Percentiles rank a stretch among this genome's conserved stretches.
Evolutionary conservation across 306 rosid species (phyloP).

Genomic region (Malus domestica): ASM211411v1 NC_041801.1:4062501-4063000

Average conservation of each 20-base stretch:
- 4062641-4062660: constrained; percentile 22
- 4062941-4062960: no score
- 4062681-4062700: neutral
- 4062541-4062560: constrained; percentile 8
- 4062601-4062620: constrained; percentile 15
- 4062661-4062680: constrained; percentile 12
- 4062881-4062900: no score
- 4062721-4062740: constrained; percentile 27
- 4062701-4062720: constrained; percentile 10
- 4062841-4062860: no score
- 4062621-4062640: constrained; percentile 17
- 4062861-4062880: no score
- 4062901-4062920: no score
- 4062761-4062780: constrained; percentile 11
- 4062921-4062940: no score
- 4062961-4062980: neutral
- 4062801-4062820: neutral
- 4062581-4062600: constrained; percentile 16
- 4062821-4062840: neutral
- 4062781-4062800: neutral
- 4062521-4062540: neutral
- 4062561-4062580: constrained; percentile 21
- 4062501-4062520: neutral
- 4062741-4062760: neutral
- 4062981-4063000: neutral